phyloP scores from a whole-genome alignment of 768 basidiomycete species.

The Leccinum obscurum region DNA sequence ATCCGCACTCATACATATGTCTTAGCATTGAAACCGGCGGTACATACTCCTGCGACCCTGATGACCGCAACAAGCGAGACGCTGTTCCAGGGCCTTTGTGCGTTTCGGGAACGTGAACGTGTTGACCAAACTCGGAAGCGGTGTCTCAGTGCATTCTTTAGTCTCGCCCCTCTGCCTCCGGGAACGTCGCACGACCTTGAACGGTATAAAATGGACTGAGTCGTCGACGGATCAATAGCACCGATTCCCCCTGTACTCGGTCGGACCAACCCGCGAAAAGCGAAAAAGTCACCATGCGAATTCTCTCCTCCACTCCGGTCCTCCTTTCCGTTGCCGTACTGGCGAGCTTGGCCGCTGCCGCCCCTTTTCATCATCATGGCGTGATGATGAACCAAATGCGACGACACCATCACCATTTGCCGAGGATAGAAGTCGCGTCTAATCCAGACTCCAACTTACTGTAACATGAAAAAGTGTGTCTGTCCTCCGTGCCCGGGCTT shows the following conservation, averaged over 20 bases:
- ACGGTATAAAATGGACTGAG: conserved; percentile 7
- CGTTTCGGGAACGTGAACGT: not conserved
- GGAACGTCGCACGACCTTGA: not conserved
- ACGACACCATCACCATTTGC: conserved; percentile 1
- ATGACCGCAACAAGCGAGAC: too few relatives aligned
- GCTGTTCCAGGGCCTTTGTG: too few relatives aligned
- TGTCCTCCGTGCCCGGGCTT: too few relatives aligned
- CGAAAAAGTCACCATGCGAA: conserved; percentile 1
- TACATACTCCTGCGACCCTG: too few relatives aligned
- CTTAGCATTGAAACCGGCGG: too few relatives aligned
- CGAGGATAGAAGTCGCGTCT: not conserved
- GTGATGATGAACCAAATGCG: conserved; percentile 6
- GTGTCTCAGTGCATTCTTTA: not conserved
- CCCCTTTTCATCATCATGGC: conserved; percentile 4
- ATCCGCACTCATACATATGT: not conserved
- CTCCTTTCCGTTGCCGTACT: conserved; percentile 7
- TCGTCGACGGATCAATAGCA: too few relatives aligned
- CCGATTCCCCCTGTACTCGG: not conserved
- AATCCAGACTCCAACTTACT: not conserved
- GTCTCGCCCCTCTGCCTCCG: not conserved
- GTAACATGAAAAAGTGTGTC: not conserved
- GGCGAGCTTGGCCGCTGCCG: not conserved
- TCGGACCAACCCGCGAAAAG: not conserved
- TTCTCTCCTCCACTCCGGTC: conserved; percentile 1
- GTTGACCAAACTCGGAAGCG: not conserved